Base-by-base conservation (phyloP, 1,284 basidiomycete species). In the Puccinia polysora region DNA sequence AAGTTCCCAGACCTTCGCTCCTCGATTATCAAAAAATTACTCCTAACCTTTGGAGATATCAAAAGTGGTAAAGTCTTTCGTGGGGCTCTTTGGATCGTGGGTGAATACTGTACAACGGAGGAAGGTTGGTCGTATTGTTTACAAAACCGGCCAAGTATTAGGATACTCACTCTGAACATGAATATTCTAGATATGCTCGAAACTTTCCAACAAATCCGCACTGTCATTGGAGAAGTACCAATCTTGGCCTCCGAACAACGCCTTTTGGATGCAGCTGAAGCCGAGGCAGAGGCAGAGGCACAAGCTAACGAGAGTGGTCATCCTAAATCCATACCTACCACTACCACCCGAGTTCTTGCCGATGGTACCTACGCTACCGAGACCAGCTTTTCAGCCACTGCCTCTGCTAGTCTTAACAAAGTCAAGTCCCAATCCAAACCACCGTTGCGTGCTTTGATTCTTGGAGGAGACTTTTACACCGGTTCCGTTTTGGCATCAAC, bases 291-390 rank as follows among this genome's bases (percentile, higher is more conserved):
- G 53, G 79, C 81, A 18, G 81, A 82, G 52, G 76, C 76, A 7
- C 71, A 75, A 58, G 74, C 36, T 23, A 69, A 55, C 15, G 75
- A 75, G 7, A 73, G 58, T 30, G 73, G 28, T 64, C 74, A 23
- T 73, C 74, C 28, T n/a, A 80, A 82, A 69, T 47, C 58, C n/a
- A 55, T 45, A 18, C 68, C 58, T 18, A 80, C 81, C 3, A 82
- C 83, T 25, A 83, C 81, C 0, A 85, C 84, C 0, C 81, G 84
- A 15, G 90, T 98, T 1, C 83, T 97, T 50, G 93, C 93, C 23
- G 96, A 99, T 78, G 96, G 96, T 15, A 98, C 95, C 2, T 98
- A 98, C 79, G 95, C 94, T 0, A 97, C 94, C 3, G 96, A 98
- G 82, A 91, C 91, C 0, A 91, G 91, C 12, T 97, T 89, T 81